Evolutionary conservation across 2,329 filamentous ascomycete species (phyloP).

Genomic region (Fusarium subglutinans): DNA sequence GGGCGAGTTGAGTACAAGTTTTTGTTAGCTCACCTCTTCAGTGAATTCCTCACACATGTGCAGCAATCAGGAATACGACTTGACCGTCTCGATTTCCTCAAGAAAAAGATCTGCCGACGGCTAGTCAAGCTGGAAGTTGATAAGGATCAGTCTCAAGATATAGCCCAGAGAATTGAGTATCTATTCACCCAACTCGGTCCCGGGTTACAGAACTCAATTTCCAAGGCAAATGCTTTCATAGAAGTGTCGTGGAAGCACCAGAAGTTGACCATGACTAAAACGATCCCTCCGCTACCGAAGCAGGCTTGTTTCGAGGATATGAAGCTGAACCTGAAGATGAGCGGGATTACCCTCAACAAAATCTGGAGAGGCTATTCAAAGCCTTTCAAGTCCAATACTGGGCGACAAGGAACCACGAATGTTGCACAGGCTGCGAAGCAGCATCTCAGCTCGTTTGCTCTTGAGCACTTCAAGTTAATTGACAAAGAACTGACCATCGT

Average conservation of each 20-base stretch:
- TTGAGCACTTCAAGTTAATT: slow-evolving; percentile 23
- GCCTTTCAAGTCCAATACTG: not conserved
- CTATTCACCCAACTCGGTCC: slow-evolving; percentile 26
- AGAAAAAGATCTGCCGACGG: slow-evolving; percentile 40
- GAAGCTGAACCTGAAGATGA: slow-evolving; percentile 28
- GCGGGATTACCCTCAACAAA: slow-evolving; percentile 10
- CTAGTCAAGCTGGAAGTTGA: slow-evolving; percentile 40
- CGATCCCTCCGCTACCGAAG: slow-evolving; percentile 32
- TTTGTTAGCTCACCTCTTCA: slow-evolving; percentile 59
- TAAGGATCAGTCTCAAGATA: slow-evolving; percentile 15
- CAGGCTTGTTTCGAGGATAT: slow-evolving; percentile 26
- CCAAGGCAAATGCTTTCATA: slow-evolving; percentile 19
- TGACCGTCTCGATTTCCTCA: slow-evolving; percentile 36
- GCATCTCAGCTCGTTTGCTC: slow-evolving; percentile 27
- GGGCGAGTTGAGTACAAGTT: slow-evolving; percentile 63
- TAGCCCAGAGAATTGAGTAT: slow-evolving; percentile 20
- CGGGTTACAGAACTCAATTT: slow-evolving; percentile 8
- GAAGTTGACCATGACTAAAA: slow-evolving; percentile 32
- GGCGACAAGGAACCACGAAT: not conserved
- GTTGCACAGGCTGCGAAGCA: slow-evolving; percentile 30
- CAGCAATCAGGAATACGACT: slow-evolving; percentile 7
- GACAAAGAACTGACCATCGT: slow-evolving; percentile 8
- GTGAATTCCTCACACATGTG: slow-evolving; percentile 56
- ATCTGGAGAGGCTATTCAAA: slow-evolving; percentile 20
- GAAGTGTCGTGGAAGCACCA: slow-evolving; percentile 32